Evolutionary conservation across 805 yeast genomes (phyloP).

Genomic region (Lachancea waltii): DNA sequence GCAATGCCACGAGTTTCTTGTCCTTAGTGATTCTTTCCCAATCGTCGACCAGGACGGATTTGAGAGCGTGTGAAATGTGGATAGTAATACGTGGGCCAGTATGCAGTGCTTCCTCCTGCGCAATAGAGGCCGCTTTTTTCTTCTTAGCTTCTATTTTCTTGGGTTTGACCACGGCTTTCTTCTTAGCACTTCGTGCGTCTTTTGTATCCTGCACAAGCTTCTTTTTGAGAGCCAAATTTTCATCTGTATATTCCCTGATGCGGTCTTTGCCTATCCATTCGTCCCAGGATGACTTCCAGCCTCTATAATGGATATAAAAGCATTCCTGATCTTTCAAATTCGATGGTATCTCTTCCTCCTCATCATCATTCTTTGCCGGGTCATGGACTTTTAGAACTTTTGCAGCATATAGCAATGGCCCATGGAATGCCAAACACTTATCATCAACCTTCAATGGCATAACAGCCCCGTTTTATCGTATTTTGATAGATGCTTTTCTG

Average conservation of each 20-base stretch:
- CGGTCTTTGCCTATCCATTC: conserved; percentile 83
- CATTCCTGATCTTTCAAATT: conserved; percentile 35
- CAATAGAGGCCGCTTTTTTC: conserved; percentile 2
- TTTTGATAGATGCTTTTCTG: neutral
- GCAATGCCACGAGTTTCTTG: conserved; percentile 60
- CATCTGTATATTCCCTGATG: conserved; percentile 60
- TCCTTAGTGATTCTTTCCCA: conserved; percentile 90
- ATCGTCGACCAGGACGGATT: conserved; percentile 74
- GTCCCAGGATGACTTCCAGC: conserved; percentile 96
- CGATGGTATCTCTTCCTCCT: conserved; percentile 31
- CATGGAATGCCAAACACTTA: conserved; percentile 76
- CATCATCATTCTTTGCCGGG: conserved; percentile 29
- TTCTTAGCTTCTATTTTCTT: conserved; percentile 30
- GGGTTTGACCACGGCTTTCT: conserved; percentile 27
- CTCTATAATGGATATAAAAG: conserved; percentile 80
- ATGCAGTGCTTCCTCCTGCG: conserved; percentile 3
- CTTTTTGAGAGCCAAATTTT: conserved; percentile 57
- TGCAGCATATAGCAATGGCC: conserved; percentile 86
- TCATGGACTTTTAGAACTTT: conserved; percentile 62
- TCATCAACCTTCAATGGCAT: conserved; percentile 27
- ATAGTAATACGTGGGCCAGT: conserved; percentile 39
- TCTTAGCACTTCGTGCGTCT: conserved; percentile 29
- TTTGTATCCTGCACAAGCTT: conserved; percentile 47
- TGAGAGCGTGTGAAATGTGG: conserved; percentile 58
- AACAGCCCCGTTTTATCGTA: no score